Conservation (phyloP, 179 eudicot genomes). For the Sideroxylon spinosum region DNA sequence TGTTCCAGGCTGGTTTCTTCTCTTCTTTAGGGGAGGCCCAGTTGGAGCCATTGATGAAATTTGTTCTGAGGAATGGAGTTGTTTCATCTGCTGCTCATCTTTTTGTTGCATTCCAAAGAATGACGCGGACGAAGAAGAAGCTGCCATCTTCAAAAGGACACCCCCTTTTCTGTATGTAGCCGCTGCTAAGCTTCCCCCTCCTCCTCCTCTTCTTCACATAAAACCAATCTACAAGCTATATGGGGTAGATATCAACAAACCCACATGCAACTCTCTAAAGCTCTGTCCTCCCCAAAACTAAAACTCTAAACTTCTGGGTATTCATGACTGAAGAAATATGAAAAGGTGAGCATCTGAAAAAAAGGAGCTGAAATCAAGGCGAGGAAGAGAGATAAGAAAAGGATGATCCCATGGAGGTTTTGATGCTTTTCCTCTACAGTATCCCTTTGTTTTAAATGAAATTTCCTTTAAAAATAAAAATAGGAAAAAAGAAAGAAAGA, state of each 20-base stretch:
- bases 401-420: constrained; percentile 13
- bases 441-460: constrained; percentile 4
- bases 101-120: constrained; percentile 22
- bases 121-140: constrained; percentile 27
- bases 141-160: constrained; percentile 18
- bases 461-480: background rate
- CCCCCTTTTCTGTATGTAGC: background rate
- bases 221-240: background rate
- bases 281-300: background rate
- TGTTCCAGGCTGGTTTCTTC: constrained; percentile 59
- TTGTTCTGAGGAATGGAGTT: constrained; percentile 11
- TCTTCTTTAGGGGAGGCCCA: constrained; percentile 37
- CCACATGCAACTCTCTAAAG: background rate
- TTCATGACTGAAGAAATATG: background rate
- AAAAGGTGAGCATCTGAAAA: background rate
- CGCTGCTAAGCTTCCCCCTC: background rate
- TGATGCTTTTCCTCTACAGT: constrained; percentile 3
- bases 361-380: constrained; percentile 19
- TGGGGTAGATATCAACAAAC: background rate
- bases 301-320: background rate
- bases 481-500: too few relatives aligned
- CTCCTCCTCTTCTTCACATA: background rate
- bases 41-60: constrained; percentile 6
- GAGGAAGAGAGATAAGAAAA: background rate
- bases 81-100: constrained; percentile 16